Conservation (phyloP, 768 basidiomycete genomes). For the Kwoniella bestiolae region DNA sequence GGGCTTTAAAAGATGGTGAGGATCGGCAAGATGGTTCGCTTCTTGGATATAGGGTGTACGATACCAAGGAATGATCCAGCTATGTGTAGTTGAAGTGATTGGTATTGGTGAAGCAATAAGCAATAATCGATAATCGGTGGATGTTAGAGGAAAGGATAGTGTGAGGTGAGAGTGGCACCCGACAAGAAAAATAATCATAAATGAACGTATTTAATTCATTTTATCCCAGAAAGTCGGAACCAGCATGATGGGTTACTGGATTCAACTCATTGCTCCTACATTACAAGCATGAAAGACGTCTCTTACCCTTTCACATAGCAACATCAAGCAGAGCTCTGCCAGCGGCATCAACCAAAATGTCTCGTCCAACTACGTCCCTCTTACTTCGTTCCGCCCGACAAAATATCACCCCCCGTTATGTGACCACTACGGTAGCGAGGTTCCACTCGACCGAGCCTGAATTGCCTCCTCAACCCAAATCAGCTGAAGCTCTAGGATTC, state of each 20-base stretch:
- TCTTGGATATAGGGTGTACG: neutral
- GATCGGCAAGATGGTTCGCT: neutral
- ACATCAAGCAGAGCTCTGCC: neutral
- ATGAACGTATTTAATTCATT: constrained; percentile 16
- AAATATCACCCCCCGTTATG: neutral
- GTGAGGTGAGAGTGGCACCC: constrained; percentile 19
- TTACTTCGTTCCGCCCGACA: neutral
- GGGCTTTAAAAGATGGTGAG: neutral
- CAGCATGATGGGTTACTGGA: too few species aligned
- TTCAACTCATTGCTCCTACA: neutral
- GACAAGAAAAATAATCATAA: neutral
- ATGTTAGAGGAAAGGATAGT: neutral
- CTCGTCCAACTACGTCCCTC: neutral
- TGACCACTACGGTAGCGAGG: constrained; percentile 1
- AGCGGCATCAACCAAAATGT: constrained; percentile 8
- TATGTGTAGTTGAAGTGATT: neutral
- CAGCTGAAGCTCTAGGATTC: constrained; percentile 26
- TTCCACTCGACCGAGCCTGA: neutral
- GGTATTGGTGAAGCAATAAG: neutral
- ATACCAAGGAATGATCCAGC: neutral
- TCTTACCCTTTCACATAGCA: neutral
- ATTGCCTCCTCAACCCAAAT: constrained; percentile 14
- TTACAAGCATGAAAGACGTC: neutral
- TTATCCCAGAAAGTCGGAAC: constrained; percentile 32
- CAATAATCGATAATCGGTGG: neutral